Base-by-base conservation (phyloP, 2,329 filamentous ascomycete species). In the Claviceps sp. region DNA sequence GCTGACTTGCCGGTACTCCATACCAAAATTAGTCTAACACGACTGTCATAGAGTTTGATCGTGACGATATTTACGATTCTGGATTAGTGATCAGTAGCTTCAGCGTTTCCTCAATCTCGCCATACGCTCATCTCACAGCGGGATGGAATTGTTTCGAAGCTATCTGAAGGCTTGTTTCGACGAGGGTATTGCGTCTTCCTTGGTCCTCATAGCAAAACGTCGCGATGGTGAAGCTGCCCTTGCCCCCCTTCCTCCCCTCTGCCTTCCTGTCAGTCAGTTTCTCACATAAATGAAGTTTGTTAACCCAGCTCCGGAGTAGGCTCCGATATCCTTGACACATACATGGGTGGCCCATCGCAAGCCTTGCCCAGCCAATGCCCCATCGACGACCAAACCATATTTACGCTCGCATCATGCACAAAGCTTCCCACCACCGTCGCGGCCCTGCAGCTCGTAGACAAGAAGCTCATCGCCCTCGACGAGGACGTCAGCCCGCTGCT, bases 401-500 rank as follows among this genome's bases (percentile, higher is more conserved):
- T 43, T 20, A 24, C 41, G 41, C 54, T 72, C 0, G 67, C 66
- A 2, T 71, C 67, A 3, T 65, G 62, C 2, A 69, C 64, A 26
- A 74, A 74, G 54, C 61, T 82, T 2, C 55, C 78, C 50, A 71
- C 77, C 2, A 70, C 71, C 1, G 70, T 82, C 50, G 72, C 76
- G 2, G 70, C 70, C 1, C 58, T 82, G n/a, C 74, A 79, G 53
- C 71, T 74, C 46, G 74, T 81, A 2, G 77, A 81, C 38, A 67
- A 72, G 9, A 43, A 43, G 8, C 41, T 43, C 9, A 43, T 43
- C 41, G 4, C 40, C 5, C 20, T 43, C 18, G 20, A 43, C 11
- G 13, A 18, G 4, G 41, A 43, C 41, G 41, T 43, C 4, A 22
- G 18, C 20, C 8, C 8, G 9, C 6, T 75, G 75, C 0, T 60